Evolutionary conservation across 768 basidiomycete genomes (phyloP).

Genomic region (Gloeostereum incarnatum): DNA sequence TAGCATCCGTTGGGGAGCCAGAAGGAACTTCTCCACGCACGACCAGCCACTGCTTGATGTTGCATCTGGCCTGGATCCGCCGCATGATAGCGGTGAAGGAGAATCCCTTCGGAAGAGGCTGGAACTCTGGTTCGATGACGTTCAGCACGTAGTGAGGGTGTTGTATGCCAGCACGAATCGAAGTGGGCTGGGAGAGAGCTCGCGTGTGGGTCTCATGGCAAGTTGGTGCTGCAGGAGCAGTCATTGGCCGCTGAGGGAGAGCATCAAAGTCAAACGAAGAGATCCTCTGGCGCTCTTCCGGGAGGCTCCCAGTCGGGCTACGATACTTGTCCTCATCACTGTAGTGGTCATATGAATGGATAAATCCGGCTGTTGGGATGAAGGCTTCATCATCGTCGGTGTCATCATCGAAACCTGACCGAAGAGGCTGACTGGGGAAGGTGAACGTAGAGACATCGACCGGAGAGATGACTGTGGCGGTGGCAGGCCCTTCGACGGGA

Average conservation of each 20-base stretch:
- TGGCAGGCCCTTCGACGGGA: conserved; percentile 17
- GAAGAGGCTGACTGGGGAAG: conserved; percentile 9
- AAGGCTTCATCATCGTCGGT: conserved; percentile 14
- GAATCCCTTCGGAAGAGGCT: conserved; percentile 12
- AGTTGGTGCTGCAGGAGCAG: conserved; percentile 3
- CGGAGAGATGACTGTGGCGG: conserved; percentile 9
- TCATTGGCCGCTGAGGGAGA: conserved; percentile 26
- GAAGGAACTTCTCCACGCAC: too few species aligned
- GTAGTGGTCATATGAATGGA: conserved; percentile 33
- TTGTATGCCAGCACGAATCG: not conserved
- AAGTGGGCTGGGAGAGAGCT: not conserved
- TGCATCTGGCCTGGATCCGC: conserved; percentile 34
- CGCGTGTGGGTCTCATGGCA: not conserved
- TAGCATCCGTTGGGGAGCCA: too few species aligned
- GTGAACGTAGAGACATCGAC: conserved; percentile 4
- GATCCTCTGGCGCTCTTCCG: conserved; percentile 29
- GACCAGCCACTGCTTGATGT: conserved; percentile 26
- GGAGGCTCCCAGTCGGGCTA: conserved; percentile 15
- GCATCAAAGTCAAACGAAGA: conserved; percentile 42
- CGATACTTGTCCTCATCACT: conserved; percentile 19
- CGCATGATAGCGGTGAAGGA: conserved; percentile 23
- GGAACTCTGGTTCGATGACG: conserved; percentile 12
- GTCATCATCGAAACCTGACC: conserved; percentile 9
- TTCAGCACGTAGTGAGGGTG: conserved; percentile 2
- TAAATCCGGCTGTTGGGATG: conserved; percentile 36